A percentile compares a stretch with the other conserved stretches of the same genome.
These are phyloP conservation scores for Bolboschoenus planiculmis DNA, from an alignment of 176 grass and related monocot species.

Conservation along the genomic window DNA sequence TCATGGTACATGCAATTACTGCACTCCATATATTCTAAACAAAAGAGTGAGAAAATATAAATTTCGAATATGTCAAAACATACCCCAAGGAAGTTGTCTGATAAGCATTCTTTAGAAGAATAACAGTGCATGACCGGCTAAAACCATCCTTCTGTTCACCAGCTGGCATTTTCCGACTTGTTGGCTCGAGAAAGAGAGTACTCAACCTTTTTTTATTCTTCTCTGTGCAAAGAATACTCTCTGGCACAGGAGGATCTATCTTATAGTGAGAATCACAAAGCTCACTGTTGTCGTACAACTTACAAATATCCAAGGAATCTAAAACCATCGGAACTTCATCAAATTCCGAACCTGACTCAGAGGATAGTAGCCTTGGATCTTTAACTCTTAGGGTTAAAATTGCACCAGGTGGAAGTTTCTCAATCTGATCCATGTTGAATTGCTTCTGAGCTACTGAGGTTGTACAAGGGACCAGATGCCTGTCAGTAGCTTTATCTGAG, in stretches of 20 bases:
- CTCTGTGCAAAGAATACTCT: constrained; percentile 56
- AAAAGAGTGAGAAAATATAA: background rate
- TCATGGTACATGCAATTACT: background rate
- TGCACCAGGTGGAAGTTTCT: constrained; percentile 44
- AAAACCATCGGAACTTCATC: constrained; percentile 19
- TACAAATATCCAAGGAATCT: constrained; percentile 38
- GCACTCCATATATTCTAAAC: constrained; percentile 1
- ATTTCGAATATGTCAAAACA: background rate
- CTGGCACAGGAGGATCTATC: constrained; percentile 48
- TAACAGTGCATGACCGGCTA: constrained; percentile 38
- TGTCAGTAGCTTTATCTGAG: constrained; percentile 23
- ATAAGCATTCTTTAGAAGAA: constrained; percentile 71
- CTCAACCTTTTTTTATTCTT: constrained; percentile 50
- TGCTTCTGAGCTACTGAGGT: constrained; percentile 26
- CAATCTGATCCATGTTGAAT: constrained; percentile 32
- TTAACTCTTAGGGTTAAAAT: constrained; percentile 60
- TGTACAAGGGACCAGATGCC: constrained; percentile 19
- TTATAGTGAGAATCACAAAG: constrained; percentile 52
- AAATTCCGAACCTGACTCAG: constrained; percentile 8
- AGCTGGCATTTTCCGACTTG: constrained; percentile 25
- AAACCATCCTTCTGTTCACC: constrained; percentile 42
- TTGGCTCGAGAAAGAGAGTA: constrained; percentile 55
- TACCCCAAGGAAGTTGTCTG: constrained; percentile 24
- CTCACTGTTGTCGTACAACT: constrained; percentile 41
- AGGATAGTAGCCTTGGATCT: constrained; percentile 64